A percentile compares a stretch with the other conserved stretches of the same genome.
Conservation (phyloP, 805 yeast species). For the Wickerhamiella australiensis region DNA sequence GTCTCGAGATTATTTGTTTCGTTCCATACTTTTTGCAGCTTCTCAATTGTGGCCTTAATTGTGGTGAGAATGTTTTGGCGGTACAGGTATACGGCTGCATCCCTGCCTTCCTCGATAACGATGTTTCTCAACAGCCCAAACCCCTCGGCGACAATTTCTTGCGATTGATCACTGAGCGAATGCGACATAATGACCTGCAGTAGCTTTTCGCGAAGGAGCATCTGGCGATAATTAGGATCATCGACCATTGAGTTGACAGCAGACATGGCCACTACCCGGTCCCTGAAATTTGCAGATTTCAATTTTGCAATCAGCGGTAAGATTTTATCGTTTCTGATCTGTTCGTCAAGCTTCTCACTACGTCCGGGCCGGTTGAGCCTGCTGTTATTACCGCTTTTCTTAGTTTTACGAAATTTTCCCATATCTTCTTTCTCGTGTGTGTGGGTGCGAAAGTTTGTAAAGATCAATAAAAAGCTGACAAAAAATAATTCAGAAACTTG, state of each 20-base stretch:
- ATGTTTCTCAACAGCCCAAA: conserved; percentile 72
- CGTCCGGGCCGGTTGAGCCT: conserved; percentile 14
- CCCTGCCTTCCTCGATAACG: conserved; percentile 79
- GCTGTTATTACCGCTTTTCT: not conserved
- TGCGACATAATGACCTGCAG: conserved; percentile 52
- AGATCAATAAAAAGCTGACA: not conserved
- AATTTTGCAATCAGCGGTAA: conserved; percentile 58
- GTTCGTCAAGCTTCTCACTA: conserved; percentile 34
- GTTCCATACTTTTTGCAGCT: conserved; percentile 27
- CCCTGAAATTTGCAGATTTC: conserved; percentile 51
- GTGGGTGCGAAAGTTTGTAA: too few relatives aligned
- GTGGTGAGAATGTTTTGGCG: conserved; percentile 64
- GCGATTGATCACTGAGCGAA: conserved; percentile 51
- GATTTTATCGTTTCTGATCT: conserved; percentile 42
- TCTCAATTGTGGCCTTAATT: conserved; percentile 40
- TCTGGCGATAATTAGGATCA: conserved; percentile 48
- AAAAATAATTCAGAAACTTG: not conserved
- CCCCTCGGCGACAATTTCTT: conserved; percentile 68
- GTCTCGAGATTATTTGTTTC: conserved; percentile 28
- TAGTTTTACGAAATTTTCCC: conserved; percentile 15
- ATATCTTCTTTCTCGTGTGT: not conserved
- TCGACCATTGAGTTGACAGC: conserved; percentile 63
- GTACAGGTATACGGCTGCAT: conserved; percentile 61
- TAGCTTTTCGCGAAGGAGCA: conserved; percentile 59
- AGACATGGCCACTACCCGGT: conserved; percentile 63